Evolutionary conservation across 2,329 filamentous ascomycete species (phyloP).

Genomic region (Plenodomus biglobosus): DNA sequence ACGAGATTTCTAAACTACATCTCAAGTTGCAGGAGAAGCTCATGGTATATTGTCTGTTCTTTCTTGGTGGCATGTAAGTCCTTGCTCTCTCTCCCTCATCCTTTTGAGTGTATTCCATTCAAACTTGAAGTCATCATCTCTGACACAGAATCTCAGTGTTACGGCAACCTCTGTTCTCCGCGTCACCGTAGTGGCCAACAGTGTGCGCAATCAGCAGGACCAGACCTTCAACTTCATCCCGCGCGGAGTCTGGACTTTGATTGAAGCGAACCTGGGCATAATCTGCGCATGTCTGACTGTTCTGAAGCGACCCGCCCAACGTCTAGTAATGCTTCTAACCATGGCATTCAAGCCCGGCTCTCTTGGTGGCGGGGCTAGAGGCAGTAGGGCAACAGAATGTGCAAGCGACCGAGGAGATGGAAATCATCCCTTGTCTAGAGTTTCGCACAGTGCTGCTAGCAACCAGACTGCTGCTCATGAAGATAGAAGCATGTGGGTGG

Average conservation of each 20-base stretch:
- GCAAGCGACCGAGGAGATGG: not conserved
- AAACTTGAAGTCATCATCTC: not conserved
- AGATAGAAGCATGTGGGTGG: not conserved
- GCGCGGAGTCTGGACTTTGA: conserved; percentile 8
- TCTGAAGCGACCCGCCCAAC: conserved; percentile 4
- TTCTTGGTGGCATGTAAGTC: conserved; percentile 8
- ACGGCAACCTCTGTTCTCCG: conserved; percentile 12
- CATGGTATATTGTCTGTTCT: conserved; percentile 4
- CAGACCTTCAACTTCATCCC: conserved; percentile 9
- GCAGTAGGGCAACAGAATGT: not conserved
- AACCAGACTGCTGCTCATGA: not conserved
- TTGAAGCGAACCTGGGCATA: conserved; percentile 8
- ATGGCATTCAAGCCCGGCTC: not conserved
- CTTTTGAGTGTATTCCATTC: not conserved
- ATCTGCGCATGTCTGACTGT: conserved; percentile 10
- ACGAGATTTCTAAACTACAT: conserved; percentile 4
- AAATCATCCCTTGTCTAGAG: not conserved
- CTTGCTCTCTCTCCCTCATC: not conserved
- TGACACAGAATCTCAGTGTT: conserved; percentile 1
- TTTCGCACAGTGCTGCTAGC: not conserved
- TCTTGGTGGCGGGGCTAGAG: not conserved
- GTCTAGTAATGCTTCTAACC: not conserved
- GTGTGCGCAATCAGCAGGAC: conserved; percentile 7
- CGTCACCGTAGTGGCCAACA: conserved; percentile 9
- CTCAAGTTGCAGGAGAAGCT: conserved; percentile 8